Base-by-base conservation (phyloP, 306 rosid genomes). In the Mimosa pudica region DNA sequence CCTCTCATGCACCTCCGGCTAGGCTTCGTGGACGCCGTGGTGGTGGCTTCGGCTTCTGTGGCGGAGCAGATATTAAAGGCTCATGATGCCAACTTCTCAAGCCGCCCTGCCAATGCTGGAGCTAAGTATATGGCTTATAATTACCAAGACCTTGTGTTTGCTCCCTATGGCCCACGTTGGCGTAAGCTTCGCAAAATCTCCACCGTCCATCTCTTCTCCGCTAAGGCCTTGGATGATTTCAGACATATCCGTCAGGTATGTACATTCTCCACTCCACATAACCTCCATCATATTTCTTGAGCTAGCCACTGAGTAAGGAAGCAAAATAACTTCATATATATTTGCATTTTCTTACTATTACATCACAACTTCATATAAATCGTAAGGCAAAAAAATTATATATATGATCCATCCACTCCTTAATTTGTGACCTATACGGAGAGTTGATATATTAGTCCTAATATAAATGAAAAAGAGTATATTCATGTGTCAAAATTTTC, bases 141-240 rank as follows among this genome's bases (percentile, higher is more conserved):
- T 66, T 88, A 90, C 69, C 94, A 92, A 60, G 98, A 94, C 71
- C 82, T 94, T 6, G 98, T 92, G 9, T 94, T 94, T 18, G 89
- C 90, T 0, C 97, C 98, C 2, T 94, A 94, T 75, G 97, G 98
- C 1, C 86, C 90, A 0, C 80, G 94, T 35, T 94, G 98, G 97
- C 86, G 97, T 8, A 66, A 85, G 83, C 86, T 90, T n/a, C 84
- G 96, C 57, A 94, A 94, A 82, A 85, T 94, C 30, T 84, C 90
- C 66, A 67, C 94, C 1, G 85, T 94, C 62, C 98, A 94, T 44
- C 83, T 94, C 6, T 94, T 94, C 82, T 94, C 98, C 20, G 86
- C 81, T 83, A 92, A 89, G 79, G 96, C 96, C 45, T 54, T 94
- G 74, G 96, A 92, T 14, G 96, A 87, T 32, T 89, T 84, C 45